phyloP scores from a whole-genome alignment of 805 yeast genomes.

The Schwanniomyces polymorphus region DNA sequence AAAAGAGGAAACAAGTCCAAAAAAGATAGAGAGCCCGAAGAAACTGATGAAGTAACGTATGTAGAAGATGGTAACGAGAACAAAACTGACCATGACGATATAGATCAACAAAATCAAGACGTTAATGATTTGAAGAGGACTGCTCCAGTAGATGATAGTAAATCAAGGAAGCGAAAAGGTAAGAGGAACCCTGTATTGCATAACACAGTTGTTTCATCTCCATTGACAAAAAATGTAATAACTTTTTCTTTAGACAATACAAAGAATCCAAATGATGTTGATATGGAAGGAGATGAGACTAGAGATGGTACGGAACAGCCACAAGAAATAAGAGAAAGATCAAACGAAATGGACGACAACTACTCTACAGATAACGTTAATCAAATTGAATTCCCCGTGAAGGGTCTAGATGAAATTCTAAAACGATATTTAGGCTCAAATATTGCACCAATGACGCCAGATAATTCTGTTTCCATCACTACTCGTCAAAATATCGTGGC shows the following conservation, averaged over 20 bases:
- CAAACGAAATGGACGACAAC: slow-evolving; percentile 3
- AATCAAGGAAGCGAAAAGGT: slow-evolving; percentile 8
- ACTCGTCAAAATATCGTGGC: slow-evolving; percentile 18
- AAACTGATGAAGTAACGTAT: slow-evolving; percentile 2
- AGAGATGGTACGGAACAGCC: slow-evolving; percentile 2
- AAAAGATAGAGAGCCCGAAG: slow-evolving; percentile 17
- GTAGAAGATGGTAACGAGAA: slow-evolving; percentile 3
- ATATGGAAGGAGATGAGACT: not conserved
- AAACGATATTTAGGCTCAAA: slow-evolving; percentile 7
- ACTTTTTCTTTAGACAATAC: slow-evolving; percentile 3
- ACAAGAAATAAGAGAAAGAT: slow-evolving; percentile 2
- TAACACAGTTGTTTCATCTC: slow-evolving; percentile 12
- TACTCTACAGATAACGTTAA: slow-evolving; percentile 2
- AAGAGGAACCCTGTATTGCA: slow-evolving; percentile 9
- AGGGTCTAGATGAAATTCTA: slow-evolving; percentile 13
- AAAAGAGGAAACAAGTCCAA: slow-evolving; percentile 32
- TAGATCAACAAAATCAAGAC: not conserved
- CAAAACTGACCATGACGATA: not conserved
- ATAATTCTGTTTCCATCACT: slow-evolving; percentile 16
- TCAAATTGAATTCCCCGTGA: slow-evolving; percentile 24
- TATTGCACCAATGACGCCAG: slow-evolving; percentile 11
- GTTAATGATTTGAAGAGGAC: slow-evolving; percentile 2
- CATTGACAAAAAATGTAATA: slow-evolving; percentile 10
- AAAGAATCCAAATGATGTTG: not conserved
- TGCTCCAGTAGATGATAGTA: slow-evolving; percentile 3